These are phyloP conservation scores for Aureobasidium sp. DNA, from an alignment of 2,329 filamentous ascomycete genomes.

Conservation along the genomic window DNA sequence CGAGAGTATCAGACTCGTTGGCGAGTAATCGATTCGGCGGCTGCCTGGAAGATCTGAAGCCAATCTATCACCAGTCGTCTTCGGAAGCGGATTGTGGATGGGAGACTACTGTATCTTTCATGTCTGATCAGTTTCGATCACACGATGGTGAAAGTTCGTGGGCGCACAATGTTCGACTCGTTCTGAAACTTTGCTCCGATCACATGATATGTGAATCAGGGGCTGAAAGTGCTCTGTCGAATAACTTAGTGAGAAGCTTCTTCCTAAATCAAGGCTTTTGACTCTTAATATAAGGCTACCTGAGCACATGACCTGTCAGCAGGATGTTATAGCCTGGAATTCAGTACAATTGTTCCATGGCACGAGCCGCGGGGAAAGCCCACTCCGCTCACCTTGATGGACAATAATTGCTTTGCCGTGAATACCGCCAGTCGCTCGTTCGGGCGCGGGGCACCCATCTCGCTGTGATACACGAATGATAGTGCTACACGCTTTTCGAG, in stretches of 20 bases:
- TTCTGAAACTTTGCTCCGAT: neutral
- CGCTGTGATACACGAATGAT: neutral
- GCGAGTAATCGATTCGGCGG: neutral
- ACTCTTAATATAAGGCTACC: neutral
- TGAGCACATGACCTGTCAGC: neutral
- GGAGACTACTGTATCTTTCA: neutral
- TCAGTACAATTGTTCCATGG: neutral
- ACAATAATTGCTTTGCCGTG: neutral
- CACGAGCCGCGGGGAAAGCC: no score
- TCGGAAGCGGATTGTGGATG: neutral
- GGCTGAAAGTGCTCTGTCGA: neutral
- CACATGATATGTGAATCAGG: neutral
- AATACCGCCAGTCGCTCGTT: neutral
- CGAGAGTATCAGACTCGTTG: neutral
- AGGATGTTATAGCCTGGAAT: neutral
- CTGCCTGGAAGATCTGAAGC: neutral
- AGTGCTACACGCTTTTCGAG: neutral
- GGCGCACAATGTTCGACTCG: neutral
- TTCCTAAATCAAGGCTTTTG: neutral
- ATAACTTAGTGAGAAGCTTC: neutral
- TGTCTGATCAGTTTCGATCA: neutral
- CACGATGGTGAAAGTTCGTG: neutral
- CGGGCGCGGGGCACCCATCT: neutral
- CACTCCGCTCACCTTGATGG: neutral
- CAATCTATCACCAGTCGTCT: neutral